Conservation (phyloP, 176 grass and related monocot species). For the Carex parvula region DNA sequence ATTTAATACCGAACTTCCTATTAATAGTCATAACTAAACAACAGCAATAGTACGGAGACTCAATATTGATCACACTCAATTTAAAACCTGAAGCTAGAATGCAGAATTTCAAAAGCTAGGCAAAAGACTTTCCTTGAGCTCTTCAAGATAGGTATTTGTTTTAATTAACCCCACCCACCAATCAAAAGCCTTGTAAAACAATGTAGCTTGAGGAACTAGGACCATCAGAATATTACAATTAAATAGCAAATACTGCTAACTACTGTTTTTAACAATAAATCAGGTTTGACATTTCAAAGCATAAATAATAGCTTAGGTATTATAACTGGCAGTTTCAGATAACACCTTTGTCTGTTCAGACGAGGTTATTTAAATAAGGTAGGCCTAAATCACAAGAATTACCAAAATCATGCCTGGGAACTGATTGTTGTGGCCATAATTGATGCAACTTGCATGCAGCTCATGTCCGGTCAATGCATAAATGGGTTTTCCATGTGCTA, state of each 20-base stretch:
- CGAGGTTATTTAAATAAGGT: not conserved
- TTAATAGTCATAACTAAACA: not conserved
- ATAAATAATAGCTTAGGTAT: not conserved
- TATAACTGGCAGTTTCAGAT: not conserved
- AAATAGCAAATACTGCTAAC: too few relatives aligned
- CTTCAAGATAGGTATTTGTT: too few relatives aligned
- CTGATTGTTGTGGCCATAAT: not conserved
- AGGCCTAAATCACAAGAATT: not conserved
- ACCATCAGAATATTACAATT: too few relatives aligned
- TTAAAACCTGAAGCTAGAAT: not conserved
- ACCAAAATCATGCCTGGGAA: not conserved
- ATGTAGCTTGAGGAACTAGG: too few relatives aligned
- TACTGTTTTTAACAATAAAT: too few relatives aligned
- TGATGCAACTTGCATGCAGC: not conserved
- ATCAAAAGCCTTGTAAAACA: too few relatives aligned
- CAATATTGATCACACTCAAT: not conserved
- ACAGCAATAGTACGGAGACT: not conserved
- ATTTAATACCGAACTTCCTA: not conserved
- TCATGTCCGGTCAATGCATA: not conserved
- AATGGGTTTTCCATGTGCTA: not conserved
- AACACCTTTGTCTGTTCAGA: not conserved
- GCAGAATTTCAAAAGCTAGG: not conserved
- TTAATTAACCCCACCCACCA: too few relatives aligned
- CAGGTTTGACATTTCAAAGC: too few relatives aligned
- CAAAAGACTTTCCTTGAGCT: not conserved